A percentile compares a stretch with the other conserved stretches of the same genome.
These are phyloP conservation scores for Euphorbia celastroides DNA, from an alignment of 441 rosid genomes.

Conservation along the genomic window DNA sequence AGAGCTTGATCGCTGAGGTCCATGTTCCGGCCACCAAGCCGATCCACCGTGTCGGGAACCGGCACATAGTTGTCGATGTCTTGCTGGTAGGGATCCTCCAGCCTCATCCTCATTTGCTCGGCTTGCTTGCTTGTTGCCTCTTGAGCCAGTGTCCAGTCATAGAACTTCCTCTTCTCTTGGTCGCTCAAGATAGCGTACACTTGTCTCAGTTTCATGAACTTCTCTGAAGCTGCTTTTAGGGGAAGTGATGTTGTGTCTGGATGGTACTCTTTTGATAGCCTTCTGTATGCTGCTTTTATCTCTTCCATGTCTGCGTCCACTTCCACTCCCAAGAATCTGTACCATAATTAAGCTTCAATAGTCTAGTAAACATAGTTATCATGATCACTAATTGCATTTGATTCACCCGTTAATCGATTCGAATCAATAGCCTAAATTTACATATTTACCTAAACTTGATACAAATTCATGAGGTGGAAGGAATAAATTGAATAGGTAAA, in stretches of 20 bases:
- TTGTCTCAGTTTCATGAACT: slow-evolving; percentile 69
- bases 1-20: slow-evolving; percentile 72
- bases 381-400: no score
- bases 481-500: no score
- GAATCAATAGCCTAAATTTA: no score
- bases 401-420: no score
- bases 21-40: slow-evolving; percentile 77
- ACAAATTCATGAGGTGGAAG: no score
- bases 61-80: slow-evolving; percentile 41
- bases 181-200: slow-evolving; percentile 59
- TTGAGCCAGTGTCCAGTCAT: slow-evolving; percentile 89
- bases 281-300: slow-evolving; percentile 76
- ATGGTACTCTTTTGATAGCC: slow-evolving; percentile 83
- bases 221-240: slow-evolving; percentile 70
- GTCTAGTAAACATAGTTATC: no score
- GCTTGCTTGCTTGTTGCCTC: slow-evolving; percentile 76
- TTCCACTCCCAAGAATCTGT: slow-evolving; percentile 71
- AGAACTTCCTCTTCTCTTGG: slow-evolving; percentile 61
- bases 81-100: slow-evolving; percentile 67
- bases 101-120: slow-evolving; percentile 61
- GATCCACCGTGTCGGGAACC: slow-evolving; percentile 74
- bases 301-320: slow-evolving; percentile 74
- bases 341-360: neutral
- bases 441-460: no score
- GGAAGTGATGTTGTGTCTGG: slow-evolving; percentile 96